Conservation (phyloP, 306 rosid species). For the Cicer cuneatum region DNA sequence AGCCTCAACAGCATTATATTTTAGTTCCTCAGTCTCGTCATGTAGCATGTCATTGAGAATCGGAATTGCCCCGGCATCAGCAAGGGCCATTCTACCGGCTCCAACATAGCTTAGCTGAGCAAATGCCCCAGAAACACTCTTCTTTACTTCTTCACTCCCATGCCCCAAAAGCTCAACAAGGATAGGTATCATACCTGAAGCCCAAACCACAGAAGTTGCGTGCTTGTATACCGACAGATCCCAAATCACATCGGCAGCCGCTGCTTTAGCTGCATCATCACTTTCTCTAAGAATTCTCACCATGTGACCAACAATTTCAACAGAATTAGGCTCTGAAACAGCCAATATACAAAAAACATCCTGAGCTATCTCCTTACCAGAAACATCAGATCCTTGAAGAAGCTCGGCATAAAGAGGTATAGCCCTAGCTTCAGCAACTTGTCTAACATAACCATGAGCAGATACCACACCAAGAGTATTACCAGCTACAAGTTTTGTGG, state of each 20-base stretch:
- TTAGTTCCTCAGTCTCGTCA: conserved; percentile 49
- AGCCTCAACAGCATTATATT: conserved; percentile 60
- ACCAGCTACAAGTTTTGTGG: conserved; percentile 44
- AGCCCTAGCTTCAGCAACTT: conserved; percentile 54
- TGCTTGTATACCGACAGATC: conserved; percentile 51
- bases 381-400: conserved; percentile 52
- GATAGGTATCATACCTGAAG: conserved; percentile 53
- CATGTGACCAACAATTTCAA: conserved; percentile 49
- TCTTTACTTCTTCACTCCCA: conserved; percentile 44
- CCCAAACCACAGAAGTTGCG: conserved; percentile 32
- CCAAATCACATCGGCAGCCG: conserved; percentile 60
- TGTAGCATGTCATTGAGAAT: conserved; percentile 54
- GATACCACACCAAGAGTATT: conserved; percentile 58
- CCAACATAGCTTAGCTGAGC: conserved; percentile 52
- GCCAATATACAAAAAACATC: conserved; percentile 56
- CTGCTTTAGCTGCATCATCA: conserved; percentile 53
- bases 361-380: conserved; percentile 59
- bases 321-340: conserved; percentile 50
- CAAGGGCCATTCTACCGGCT: conserved; percentile 54
- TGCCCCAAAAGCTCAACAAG: conserved; percentile 54
- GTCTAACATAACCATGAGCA: conserved; percentile 52
- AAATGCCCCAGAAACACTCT: conserved; percentile 53
- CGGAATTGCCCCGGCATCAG: conserved; percentile 52
- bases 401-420: conserved; percentile 61
- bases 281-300: conserved; percentile 55